Evolutionary conservation across 768 basidiomycete species (phyloP).

Genomic region (Tylopilus subfusipes): DNA sequence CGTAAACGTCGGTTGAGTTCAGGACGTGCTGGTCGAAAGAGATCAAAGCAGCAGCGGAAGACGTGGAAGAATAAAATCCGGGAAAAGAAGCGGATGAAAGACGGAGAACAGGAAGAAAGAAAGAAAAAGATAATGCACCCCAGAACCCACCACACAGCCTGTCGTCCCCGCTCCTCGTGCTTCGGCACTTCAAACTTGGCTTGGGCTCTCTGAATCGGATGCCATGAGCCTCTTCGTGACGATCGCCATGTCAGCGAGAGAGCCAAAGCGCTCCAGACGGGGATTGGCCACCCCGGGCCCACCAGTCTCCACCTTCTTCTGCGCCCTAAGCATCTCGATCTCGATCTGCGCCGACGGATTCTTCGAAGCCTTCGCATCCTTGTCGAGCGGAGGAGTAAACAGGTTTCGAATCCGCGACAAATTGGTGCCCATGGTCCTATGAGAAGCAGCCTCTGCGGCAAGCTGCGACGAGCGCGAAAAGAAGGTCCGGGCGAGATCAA

Average conservation of each 20-base stretch:
- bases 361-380: neutral
- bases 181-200: neutral
- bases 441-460: too few species aligned
- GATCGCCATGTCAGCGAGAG: neutral
- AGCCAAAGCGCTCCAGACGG: neutral
- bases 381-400: slow-evolving; percentile 7
- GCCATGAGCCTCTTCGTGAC: neutral
- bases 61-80: neutral
- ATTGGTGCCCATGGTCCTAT: neutral
- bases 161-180: neutral
- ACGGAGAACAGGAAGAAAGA: neutral
- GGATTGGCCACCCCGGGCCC: neutral
- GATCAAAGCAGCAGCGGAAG: neutral
- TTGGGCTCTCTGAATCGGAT: neutral
- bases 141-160: neutral
- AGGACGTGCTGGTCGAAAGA: neutral
- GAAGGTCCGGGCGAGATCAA: neutral
- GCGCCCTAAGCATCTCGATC: slow-evolving; percentile 7
- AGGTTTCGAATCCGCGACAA: neutral
- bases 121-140: neutral
- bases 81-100: neutral
- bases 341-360: slow-evolving; percentile 2
- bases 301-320: slow-evolving; percentile 1
- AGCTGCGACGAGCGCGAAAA: neutral
- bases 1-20: neutral